phyloP scores from a whole-genome alignment of 495 filamentous ascomycete genomes.

The Hypoxylon perforatum region DNA sequence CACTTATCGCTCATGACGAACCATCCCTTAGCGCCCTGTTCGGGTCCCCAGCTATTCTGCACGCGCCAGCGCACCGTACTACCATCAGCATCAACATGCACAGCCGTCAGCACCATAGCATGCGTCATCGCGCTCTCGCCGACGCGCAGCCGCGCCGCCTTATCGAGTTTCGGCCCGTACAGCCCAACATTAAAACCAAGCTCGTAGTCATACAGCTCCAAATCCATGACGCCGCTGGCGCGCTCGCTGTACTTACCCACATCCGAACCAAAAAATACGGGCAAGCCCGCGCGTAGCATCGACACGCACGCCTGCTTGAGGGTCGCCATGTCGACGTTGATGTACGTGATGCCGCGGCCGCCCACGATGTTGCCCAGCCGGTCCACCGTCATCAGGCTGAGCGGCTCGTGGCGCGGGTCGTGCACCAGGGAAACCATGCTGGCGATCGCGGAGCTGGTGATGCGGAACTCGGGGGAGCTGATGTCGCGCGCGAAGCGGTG shows the following conservation, averaged over 20 bases:
- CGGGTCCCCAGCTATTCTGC: conserved; percentile 83
- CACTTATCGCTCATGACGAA: conserved; percentile 88
- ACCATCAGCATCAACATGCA: conserved; percentile 73
- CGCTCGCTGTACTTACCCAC: conserved; percentile 82
- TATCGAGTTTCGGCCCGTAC: conserved; percentile 65
- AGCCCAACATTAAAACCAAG: conserved; percentile 81
- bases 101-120: conserved; percentile 89
- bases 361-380: conserved; percentile 82
- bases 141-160: conserved; percentile 74
- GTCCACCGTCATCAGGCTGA: conserved; percentile 76
- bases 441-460: conserved; percentile 64
- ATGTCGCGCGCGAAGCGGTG: conserved; percentile 73
- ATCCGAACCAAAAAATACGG: conserved; percentile 89
- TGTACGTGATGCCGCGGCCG: conserved; percentile 75
- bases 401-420: conserved; percentile 80
- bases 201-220: conserved; percentile 74
- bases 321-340: conserved; percentile 79
- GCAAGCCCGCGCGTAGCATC: conserved; percentile 79
- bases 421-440: conserved; percentile 82
- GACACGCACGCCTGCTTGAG: conserved; percentile 78
- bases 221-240: conserved; percentile 78
- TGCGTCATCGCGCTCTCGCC: conserved; percentile 87
- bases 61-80: conserved; percentile 80
- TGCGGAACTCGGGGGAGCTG: conserved; percentile 54
- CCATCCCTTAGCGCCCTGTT: conserved; percentile 76